Base-by-base conservation (phyloP, 805 yeast genomes). In the Candida maesae region DNA sequence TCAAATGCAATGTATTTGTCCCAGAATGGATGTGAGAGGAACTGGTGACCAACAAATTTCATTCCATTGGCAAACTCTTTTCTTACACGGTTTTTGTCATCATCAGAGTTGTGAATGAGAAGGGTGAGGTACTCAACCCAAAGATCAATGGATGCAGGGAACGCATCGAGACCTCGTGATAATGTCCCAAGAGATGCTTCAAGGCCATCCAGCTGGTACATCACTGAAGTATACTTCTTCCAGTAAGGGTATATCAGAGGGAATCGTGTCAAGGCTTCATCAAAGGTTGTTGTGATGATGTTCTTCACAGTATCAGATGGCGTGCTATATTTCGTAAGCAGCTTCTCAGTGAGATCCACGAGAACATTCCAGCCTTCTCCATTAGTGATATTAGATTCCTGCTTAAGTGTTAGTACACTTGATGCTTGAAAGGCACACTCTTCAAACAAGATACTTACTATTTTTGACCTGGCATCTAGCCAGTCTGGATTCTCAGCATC, bases 11-110 rank as follows among this genome's bases (percentile, higher is more conserved):
- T 61, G 46, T 78, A 81, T 39, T 74, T 68, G 58, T 89, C 95
- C 98, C 97, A 91, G 36, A 90, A 64, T 1, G 79, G 68, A 58
- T 89, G 95, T 2, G 95, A 73, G 46, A 81, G 65, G 61, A 86
- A 93, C 44, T 89, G 85, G 25, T 63, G 51, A 0, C 96, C 97
- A 32, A 84, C 71, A 12, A 61, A 46, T 5, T 52, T 47, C 4
- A 73, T 56, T 0, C 82, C 91, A 1, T 64, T 60, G 12, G 65
- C 60, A 49, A 83, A 83, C 26, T 71, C 61, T 0, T 33, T 41
- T 25, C 76, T 55, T 6, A 78, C 64, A 2, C 52, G 55, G 5
- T 56, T 50, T 14, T 61, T 61, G 7, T 55, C 62, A 3, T 53
- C 55, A 1, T 66, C 53, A n/a, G 58, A 58, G 45, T 71, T 70